These are phyloP conservation scores for Ananas comosus DNA, from an alignment of 176 grass and related monocot genomes.

Conservation along the genomic window DNA sequence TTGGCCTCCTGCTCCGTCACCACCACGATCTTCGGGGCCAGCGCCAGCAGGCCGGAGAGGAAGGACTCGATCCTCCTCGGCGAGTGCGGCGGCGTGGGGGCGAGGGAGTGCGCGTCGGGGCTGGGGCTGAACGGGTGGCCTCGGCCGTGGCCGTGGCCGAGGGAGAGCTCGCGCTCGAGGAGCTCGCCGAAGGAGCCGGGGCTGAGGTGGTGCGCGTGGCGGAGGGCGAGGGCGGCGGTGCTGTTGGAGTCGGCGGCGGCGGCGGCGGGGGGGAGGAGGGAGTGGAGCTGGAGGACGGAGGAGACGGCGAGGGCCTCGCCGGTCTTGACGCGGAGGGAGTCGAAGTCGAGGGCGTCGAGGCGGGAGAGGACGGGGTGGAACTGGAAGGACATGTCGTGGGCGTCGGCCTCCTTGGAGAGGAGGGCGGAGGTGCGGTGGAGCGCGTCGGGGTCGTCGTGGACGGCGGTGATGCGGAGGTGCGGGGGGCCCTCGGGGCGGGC, in stretches of 20 bases:
- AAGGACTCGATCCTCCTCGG: background rate
- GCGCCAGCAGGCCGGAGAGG: background rate
- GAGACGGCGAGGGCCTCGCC: background rate
- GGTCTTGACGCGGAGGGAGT: background rate
- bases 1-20: slow-evolving; percentile 30
- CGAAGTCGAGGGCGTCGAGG: slow-evolving; percentile 8
- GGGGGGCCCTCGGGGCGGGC: background rate
- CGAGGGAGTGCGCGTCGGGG: background rate
- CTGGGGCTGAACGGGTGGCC: background rate
- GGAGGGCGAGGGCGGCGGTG: no score
- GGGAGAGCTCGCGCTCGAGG: background rate
- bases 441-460: slow-evolving; percentile 5
- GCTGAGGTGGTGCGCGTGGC: background rate
- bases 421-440: background rate
- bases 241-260: background rate
- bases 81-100: background rate
- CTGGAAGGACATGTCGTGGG: background rate
- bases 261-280: slow-evolving; percentile 1
- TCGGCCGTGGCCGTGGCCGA: background rate
- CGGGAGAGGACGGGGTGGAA: background rate
- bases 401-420: background rate
- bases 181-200: background rate
- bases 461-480: slow-evolving; percentile 1
- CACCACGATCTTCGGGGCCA: slow-evolving; percentile 22
- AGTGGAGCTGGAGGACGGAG: slow-evolving; percentile 8